Percentiles rank a stretch among this genome's conserved stretches.
Conservation (phyloP, 768 basidiomycete species). For the Pholiota conissans region DNA sequence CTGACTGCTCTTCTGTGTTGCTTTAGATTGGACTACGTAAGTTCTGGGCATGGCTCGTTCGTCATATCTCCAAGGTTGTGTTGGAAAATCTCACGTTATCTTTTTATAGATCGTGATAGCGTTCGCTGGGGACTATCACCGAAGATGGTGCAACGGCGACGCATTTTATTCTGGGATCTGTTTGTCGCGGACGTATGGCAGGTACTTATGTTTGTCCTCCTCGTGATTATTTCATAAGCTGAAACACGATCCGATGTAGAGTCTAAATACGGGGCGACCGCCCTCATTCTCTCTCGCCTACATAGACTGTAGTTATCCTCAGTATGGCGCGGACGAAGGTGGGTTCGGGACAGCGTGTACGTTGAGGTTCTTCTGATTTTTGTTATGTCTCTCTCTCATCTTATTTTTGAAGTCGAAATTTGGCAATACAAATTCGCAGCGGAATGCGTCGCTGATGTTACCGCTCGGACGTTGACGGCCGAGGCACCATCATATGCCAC, state of each 20-base stretch:
- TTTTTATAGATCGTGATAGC: conserved; percentile 59
- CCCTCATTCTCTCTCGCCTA: conserved; percentile 67
- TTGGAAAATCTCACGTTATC: background rate
- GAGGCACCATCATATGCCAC: conserved; percentile 64
- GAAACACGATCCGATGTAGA: conserved; percentile 34
- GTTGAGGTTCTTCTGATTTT: conserved; percentile 9
- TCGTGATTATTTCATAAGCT: background rate
- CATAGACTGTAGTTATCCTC: conserved; percentile 66
- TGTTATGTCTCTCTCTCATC: background rate
- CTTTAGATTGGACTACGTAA: conserved; percentile 65
- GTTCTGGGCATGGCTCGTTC: conserved; percentile 22
- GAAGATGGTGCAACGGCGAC: conserved; percentile 63
- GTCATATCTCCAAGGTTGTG: background rate
- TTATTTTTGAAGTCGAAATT: conserved; percentile 45
- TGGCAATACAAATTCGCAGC: conserved; percentile 68
- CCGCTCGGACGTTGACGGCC: conserved; percentile 58
- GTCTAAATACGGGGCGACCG: conserved; percentile 69
- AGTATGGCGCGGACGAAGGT: conserved; percentile 27
- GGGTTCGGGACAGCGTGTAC: conserved; percentile 35
- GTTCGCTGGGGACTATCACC: conserved; percentile 61
- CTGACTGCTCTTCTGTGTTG: background rate
- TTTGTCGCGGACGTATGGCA: conserved; percentile 73
- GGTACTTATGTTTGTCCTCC: conserved; percentile 30
- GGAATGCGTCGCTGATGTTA: conserved; percentile 66
- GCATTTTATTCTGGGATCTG: conserved; percentile 77